Evolutionary conservation across 768 basidiomycete species (phyloP).

Genomic region (Daedaleopsis nitida): DNA sequence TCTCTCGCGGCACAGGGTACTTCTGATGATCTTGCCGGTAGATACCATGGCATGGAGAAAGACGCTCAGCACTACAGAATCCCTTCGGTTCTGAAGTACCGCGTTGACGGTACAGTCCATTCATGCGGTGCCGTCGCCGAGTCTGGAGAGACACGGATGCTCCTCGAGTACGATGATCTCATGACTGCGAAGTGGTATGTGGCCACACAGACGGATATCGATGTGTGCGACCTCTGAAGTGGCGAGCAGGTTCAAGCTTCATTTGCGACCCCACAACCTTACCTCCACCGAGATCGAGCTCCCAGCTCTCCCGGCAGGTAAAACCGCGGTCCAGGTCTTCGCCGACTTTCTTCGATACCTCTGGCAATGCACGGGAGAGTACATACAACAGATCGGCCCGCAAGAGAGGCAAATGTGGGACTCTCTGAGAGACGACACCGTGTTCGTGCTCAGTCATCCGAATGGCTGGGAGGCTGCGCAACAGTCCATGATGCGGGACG

Average conservation of each 20-base stretch:
- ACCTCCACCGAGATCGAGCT: slow-evolving; percentile 7
- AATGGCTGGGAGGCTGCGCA: slow-evolving; percentile 69
- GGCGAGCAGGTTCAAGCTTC: slow-evolving; percentile 22
- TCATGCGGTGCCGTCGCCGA: slow-evolving; percentile 39
- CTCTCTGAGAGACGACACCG: slow-evolving; percentile 42
- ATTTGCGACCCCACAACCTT: slow-evolving; percentile 13
- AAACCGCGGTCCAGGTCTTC: slow-evolving; percentile 43
- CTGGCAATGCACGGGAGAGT: slow-evolving; percentile 43
- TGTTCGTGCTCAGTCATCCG: slow-evolving; percentile 61
- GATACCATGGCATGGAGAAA: neutral
- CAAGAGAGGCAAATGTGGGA: slow-evolving; percentile 48
- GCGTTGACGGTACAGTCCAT: slow-evolving; percentile 28
- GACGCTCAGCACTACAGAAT: slow-evolving; percentile 28
- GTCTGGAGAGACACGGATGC: slow-evolving; percentile 41
- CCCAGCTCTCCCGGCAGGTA: slow-evolving; percentile 12
- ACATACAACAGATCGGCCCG: slow-evolving; percentile 50
- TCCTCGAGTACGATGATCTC: slow-evolving; percentile 32
- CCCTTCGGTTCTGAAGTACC: neutral
- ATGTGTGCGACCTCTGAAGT: neutral
- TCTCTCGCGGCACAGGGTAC: too few species aligned
- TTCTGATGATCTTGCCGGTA: neutral
- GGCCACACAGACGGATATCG: slow-evolving; percentile 19
- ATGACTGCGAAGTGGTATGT: slow-evolving; percentile 35
- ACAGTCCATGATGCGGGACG: slow-evolving; percentile 56
- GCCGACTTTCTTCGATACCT: slow-evolving; percentile 52